phyloP scores from a whole-genome alignment of 163 green algal species.

The Coccomyxa subellipsoidea region DNA sequence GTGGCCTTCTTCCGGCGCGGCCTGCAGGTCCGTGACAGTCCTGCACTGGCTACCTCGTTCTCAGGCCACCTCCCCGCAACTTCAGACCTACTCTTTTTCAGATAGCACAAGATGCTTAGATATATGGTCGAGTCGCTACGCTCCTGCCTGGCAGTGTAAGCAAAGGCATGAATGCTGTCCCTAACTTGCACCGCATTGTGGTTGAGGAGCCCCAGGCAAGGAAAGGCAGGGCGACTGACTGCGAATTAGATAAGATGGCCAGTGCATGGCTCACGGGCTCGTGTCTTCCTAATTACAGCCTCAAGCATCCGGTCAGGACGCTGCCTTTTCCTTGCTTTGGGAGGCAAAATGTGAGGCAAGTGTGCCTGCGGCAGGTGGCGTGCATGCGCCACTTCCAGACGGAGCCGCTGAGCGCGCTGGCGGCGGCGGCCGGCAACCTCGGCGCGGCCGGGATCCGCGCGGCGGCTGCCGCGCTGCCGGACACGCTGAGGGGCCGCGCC shows the following conservation, averaged over 20 bases:
- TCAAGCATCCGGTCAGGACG: not conserved
- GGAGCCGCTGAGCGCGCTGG: not conserved
- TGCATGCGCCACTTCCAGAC: conserved; percentile 8
- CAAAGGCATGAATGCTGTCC: not conserved
- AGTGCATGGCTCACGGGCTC: not conserved
- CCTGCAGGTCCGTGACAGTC: not conserved
- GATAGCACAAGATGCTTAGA: not conserved
- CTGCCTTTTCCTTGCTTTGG: not conserved
- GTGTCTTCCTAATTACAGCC: not conserved
- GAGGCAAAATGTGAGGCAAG: not conserved
- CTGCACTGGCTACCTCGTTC: not conserved
- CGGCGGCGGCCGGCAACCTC: not conserved
- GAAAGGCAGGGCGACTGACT: not conserved
- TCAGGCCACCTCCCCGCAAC: not conserved
- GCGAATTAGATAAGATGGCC: not conserved
- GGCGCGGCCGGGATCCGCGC: not conserved
- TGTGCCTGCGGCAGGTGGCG: conserved; percentile 1
- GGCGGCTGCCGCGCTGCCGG: not conserved
- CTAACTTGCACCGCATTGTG: not conserved
- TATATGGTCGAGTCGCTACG: not conserved
- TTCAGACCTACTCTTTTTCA: not conserved
- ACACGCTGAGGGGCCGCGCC: not conserved
- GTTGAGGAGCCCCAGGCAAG: not conserved
- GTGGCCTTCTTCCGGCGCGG: not conserved
- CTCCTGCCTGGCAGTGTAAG: not conserved